Conservation (phyloP, 345 rosid genomes). For the Dipteronia dyeriana region DNA sequence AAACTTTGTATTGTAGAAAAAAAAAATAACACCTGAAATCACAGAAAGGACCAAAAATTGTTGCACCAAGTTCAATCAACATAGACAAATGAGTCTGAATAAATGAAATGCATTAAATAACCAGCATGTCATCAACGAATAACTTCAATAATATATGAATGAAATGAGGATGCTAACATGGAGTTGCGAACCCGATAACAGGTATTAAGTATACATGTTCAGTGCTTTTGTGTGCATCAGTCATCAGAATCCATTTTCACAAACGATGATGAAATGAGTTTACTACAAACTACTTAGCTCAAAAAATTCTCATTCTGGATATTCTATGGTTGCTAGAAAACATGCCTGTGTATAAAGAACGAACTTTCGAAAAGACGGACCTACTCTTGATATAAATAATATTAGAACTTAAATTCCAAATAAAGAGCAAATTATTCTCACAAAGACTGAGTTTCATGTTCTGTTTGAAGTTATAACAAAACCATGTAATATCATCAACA, state of each 20-base stretch:
- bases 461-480: neutral
- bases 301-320: neutral
- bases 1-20: neutral
- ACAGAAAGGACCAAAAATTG: neutral
- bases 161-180: neutral
- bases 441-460: neutral
- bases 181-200: neutral
- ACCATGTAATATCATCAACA: neutral
- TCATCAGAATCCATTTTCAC: neutral
- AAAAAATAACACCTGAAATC: conserved; percentile 14
- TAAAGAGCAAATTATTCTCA: neutral
- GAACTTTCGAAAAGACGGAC: neutral
- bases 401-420: neutral
- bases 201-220: neutral
- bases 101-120: neutral
- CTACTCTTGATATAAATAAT: neutral
- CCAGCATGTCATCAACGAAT: neutral
- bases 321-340: neutral
- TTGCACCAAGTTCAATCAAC: neutral
- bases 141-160: neutral
- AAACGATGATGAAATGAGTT: neutral
- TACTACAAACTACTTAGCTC: neutral
- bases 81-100: no score
- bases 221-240: neutral
- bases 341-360: neutral